Base-by-base conservation (phyloP, 1,139 yeast species). In the Petasospora rhodanensis region DNA sequence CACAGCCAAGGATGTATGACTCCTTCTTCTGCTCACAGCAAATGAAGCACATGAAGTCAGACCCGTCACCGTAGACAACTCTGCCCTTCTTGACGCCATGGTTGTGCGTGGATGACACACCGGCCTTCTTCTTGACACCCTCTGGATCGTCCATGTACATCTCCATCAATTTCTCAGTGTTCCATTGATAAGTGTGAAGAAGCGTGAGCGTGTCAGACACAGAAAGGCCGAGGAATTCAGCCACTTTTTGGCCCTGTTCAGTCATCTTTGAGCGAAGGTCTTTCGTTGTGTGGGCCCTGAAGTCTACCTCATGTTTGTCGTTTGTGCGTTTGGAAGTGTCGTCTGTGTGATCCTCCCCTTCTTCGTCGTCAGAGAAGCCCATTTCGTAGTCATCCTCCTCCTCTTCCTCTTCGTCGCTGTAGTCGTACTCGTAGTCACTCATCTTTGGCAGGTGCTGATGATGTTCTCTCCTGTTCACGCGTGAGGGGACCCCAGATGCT, bases 181-280 rank as follows among this genome's bases (percentile, higher is more conserved):
- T 85, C 95, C 95, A 86, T 31, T 71, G 68, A 54, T 66, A 79
- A 36, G 64, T 56, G 32, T 80, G 76, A 26, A 85, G 62, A 53
- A 87, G 58, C 3, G 76, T 57, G 16, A 76, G 54, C 10, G 74
- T 72, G 34, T 66, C 68, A 7, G 60, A 58, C 7, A 56, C 43
- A 28, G 70, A 57, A 8, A 62, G 37, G 6, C 58, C 57, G 35
- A 65, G 34, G 52, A 71, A 41, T 50, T 47, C 46, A 4, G 57
- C 44, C 5, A 64, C 54, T 13, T 45, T 28, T 2, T 31, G 19
- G 2, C 52, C 37, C 20, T 40, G 43, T 13, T 22, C 31, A 7
- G 35, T 40, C 45, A 42, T 42, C 26, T 18, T 32, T 9, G 23
- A 29, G 45, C 37, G 43, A 42, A 29, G 48, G 35, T 43, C 55